These are phyloP conservation scores for Ceratocystis lukuohia DNA, from an alignment of 2,329 filamentous ascomycete species.

Conservation along the genomic window DNA sequence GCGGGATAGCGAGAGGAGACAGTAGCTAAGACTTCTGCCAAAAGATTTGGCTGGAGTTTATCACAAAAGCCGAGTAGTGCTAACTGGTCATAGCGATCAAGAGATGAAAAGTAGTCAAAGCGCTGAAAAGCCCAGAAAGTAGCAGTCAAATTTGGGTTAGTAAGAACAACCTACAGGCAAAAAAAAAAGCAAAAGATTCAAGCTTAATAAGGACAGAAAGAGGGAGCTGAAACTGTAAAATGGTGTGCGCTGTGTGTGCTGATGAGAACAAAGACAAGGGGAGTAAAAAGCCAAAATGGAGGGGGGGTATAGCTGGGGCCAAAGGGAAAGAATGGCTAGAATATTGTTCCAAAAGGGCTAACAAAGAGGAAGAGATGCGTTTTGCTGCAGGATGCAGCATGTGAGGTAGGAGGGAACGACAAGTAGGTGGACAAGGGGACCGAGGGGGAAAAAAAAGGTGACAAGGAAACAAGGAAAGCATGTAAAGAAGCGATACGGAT, in stretches of 20 bases:
- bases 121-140: slow-evolving; percentile 24
- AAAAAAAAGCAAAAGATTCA: not conserved
- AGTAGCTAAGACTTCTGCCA: slow-evolving; percentile 31
- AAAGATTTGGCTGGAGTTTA: slow-evolving; percentile 30
- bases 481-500: too few species aligned
- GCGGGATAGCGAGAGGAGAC: slow-evolving; percentile 32
- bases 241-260: too few species aligned
- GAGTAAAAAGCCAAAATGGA: not conserved
- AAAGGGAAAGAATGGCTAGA: not conserved
- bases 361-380: not conserved
- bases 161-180: not conserved
- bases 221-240: not conserved
- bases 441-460: not conserved
- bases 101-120: slow-evolving; percentile 29
- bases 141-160: slow-evolving; percentile 11
- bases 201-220: not conserved
- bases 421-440: not conserved
- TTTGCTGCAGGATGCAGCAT: not conserved
- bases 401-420: not conserved
- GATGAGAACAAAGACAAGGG: not conserved
- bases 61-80: slow-evolving; percentile 32
- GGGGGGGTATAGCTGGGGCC: not conserved
- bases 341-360: not conserved
- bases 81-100: slow-evolving; percentile 29
- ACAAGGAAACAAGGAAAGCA: not conserved